Evolutionary conservation across 1,139 yeast genomes (phyloP).

Genomic region (Kluyveromyces sp.): DNA sequence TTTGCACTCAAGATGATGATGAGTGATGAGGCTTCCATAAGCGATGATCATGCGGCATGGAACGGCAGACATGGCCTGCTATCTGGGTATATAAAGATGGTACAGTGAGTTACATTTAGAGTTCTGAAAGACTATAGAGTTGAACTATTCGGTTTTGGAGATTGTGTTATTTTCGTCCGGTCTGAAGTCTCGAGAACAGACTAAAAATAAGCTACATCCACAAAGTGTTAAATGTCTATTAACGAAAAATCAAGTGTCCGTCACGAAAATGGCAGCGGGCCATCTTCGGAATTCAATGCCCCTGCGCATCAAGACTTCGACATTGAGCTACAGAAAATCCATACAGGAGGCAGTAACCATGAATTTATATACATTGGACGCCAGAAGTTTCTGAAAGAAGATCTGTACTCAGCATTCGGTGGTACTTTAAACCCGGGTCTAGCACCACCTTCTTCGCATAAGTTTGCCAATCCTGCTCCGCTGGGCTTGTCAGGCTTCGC

Average conservation of each 20-base stretch:
- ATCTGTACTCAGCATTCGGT: slow-evolving; percentile 50
- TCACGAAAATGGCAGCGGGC: not conserved
- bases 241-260: not conserved
- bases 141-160: too few relatives aligned
- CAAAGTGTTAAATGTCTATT: not conserved
- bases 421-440: slow-evolving; percentile 56
- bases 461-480: slow-evolving; percentile 61
- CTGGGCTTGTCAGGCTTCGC: slow-evolving; percentile 63
- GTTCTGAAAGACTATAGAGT: too few relatives aligned
- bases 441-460: slow-evolving; percentile 38
- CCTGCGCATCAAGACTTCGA: not conserved
- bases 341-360: slow-evolving; percentile 38
- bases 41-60: too few relatives aligned
- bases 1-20: too few relatives aligned
- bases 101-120: too few relatives aligned
- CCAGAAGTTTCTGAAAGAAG: slow-evolving; percentile 55
- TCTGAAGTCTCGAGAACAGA: too few relatives aligned
- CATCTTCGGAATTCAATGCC: not conserved
- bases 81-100: too few relatives aligned
- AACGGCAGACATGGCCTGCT: too few relatives aligned
- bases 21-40: too few relatives aligned
- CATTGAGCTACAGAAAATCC: slow-evolving; percentile 20
- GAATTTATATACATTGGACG: slow-evolving; percentile 68
- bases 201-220: too few relatives aligned
- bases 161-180: not conserved